Evolutionary conservation across 495 filamentous ascomycete species (phyloP).

Genomic region (Penicillium flavigenum): DNA sequence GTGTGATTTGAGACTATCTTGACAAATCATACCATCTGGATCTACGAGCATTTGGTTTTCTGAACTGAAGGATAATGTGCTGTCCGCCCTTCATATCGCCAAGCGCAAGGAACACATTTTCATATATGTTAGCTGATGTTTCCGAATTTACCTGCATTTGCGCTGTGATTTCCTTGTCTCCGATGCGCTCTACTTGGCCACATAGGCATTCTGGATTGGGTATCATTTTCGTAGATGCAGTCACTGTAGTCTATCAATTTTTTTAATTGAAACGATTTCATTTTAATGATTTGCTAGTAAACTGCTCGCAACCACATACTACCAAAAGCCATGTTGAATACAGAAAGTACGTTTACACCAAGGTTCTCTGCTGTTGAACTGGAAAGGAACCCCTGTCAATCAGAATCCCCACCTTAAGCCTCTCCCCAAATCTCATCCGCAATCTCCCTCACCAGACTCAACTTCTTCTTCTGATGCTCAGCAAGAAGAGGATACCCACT

Average conservation of each 20-base stretch:
- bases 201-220: background rate
- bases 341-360: background rate
- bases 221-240: background rate
- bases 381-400: background rate
- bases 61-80: background rate
- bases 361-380: constrained; percentile 1
- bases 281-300: background rate
- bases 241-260: constrained; percentile 1
- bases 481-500: constrained; percentile 60
- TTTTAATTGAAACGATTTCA: background rate
- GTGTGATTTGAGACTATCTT: constrained; percentile 1
- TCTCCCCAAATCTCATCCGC: constrained; percentile 51
- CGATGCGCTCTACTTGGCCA: background rate
- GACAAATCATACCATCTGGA: background rate
- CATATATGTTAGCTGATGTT: constrained; percentile 2
- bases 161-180: background rate
- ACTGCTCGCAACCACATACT: background rate
- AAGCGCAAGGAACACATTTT: constrained; percentile 3
- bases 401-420: constrained; percentile 10
- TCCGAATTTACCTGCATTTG: constrained; percentile 6
- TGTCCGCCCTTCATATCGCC: background rate
- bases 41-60: constrained; percentile 1
- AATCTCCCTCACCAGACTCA: constrained; percentile 47
- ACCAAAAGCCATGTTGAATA: constrained; percentile 5
- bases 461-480: constrained; percentile 59